These are phyloP conservation scores for Euphorbia pulcherrima DNA, from an alignment of 345 rosid species.

Conservation along the genomic window DNA sequence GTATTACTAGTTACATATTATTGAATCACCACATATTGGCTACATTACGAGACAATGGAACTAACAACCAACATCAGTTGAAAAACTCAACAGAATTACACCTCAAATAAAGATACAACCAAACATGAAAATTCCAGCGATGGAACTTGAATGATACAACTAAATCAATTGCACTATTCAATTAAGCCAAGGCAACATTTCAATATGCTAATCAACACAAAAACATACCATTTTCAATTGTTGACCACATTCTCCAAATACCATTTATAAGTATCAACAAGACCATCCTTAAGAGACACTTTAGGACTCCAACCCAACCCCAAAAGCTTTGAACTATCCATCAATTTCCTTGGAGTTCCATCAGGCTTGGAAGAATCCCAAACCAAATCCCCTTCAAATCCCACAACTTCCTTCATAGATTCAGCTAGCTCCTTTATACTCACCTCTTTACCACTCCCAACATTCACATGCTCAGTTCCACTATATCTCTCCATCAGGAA, in stretches of 20 bases:
- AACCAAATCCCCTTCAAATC: slow-evolving; percentile 70
- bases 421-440: slow-evolving; percentile 88
- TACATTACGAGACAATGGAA: too few species aligned
- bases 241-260: slow-evolving; percentile 61
- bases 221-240: slow-evolving; percentile 5
- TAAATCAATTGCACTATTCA: neutral
- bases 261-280: slow-evolving; percentile 79
- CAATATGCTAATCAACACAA: neutral
- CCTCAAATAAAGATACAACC: neutral
- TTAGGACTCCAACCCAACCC: slow-evolving; percentile 79
- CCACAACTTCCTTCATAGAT: slow-evolving; percentile 85
- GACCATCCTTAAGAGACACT: slow-evolving; percentile 69
- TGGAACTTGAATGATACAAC: neutral
- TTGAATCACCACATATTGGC: too few species aligned
- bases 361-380: slow-evolving; percentile 88
- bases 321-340: slow-evolving; percentile 82
- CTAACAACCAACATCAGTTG: neutral
- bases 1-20: too few species aligned
- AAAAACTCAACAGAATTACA: neutral
- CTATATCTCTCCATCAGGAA: slow-evolving; percentile 72
- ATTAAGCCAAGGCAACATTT: neutral
- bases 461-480: slow-evolving; percentile 77
- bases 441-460: slow-evolving; percentile 91
- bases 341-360: slow-evolving; percentile 92
- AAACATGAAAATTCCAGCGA: neutral